A percentile compares a stretch with the other conserved stretches of the same genome.
phyloP scores from a whole-genome alignment of 2,329 filamentous ascomycete species.

The Stylonectria norvegica region DNA sequence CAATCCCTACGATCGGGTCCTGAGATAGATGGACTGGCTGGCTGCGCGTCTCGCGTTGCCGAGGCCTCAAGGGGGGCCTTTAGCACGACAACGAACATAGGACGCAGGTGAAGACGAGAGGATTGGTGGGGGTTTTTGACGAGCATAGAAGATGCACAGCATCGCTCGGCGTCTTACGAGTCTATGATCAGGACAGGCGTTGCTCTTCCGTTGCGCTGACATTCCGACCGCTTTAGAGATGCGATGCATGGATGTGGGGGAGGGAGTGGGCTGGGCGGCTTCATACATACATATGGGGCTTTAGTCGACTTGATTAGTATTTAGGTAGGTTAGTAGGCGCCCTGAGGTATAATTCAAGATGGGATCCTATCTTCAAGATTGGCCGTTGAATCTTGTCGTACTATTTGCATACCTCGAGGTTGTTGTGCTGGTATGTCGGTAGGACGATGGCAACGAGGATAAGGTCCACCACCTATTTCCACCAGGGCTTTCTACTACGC shows the following conservation, averaged over 20 bases:
- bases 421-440: too few species aligned
- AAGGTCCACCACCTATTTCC: too few species aligned
- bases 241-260: not conserved
- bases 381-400: too few species aligned
- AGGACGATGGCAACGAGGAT: too few species aligned
- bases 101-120: too few species aligned
- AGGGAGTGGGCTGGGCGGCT: not conserved
- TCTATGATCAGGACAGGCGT: conserved; percentile 15
- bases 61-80: not conserved
- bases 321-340: not conserved
- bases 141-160: conserved; percentile 8
- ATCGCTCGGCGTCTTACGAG: conserved; percentile 15
- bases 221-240: conserved; percentile 8
- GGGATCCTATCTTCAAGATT: too few species aligned
- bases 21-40: conserved; percentile 59
- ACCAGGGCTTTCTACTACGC: too few species aligned
- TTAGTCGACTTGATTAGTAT: not conserved
- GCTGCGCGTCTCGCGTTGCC: conserved; percentile 1
- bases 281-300: conserved; percentile 6
- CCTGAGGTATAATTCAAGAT: too few species aligned
- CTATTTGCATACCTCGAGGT: too few species aligned
- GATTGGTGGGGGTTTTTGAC: too few species aligned
- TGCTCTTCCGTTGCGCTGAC: conserved; percentile 8
- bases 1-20: conserved; percentile 72
- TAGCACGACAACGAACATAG: too few species aligned